phyloP scores from a whole-genome alignment of 1,284 basidiomycete genomes.

The Mrakiaceae sp. region DNA sequence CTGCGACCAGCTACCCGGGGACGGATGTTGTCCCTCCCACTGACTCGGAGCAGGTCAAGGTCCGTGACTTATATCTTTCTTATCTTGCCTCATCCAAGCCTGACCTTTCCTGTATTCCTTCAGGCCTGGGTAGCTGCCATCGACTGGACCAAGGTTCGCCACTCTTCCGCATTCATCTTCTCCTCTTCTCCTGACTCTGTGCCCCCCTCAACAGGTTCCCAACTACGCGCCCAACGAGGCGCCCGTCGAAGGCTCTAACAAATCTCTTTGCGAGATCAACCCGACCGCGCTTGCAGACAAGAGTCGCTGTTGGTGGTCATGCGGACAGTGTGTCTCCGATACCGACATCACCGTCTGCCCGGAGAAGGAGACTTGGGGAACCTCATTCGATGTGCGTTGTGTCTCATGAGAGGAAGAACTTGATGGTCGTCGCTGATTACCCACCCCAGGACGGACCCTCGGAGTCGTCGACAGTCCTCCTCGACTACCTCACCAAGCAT shows the following conservation, averaged over 20 bases:
- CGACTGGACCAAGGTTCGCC: constrained; percentile 27
- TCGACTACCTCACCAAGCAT: constrained; percentile 40
- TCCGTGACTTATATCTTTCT: background rate
- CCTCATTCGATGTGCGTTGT: constrained; percentile 32
- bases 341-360: constrained; percentile 68
- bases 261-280: constrained; percentile 58
- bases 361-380: constrained; percentile 57
- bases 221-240: constrained; percentile 38
- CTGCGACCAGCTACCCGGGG: constrained; percentile 42
- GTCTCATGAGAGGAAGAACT: too few species aligned
- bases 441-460: constrained; percentile 34
- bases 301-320: constrained; percentile 9
- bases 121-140: constrained; percentile 20
- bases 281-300: constrained; percentile 46
- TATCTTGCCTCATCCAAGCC: constrained; percentile 11
- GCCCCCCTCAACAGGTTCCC: constrained; percentile 5
- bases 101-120: constrained; percentile 20
- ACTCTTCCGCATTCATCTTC: constrained; percentile 25
- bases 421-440: too few species aligned
- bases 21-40: constrained; percentile 56
- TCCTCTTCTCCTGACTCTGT: background rate
- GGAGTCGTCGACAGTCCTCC: constrained; percentile 38
- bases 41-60: constrained; percentile 55
- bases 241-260: too few species aligned
- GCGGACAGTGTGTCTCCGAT: constrained; percentile 48